Percentiles rank a stretch among this genome's conserved stretches.
phyloP scores from a whole-genome alignment of 495 filamentous ascomycete genomes.

The Talaromyces borbonicus region DNA sequence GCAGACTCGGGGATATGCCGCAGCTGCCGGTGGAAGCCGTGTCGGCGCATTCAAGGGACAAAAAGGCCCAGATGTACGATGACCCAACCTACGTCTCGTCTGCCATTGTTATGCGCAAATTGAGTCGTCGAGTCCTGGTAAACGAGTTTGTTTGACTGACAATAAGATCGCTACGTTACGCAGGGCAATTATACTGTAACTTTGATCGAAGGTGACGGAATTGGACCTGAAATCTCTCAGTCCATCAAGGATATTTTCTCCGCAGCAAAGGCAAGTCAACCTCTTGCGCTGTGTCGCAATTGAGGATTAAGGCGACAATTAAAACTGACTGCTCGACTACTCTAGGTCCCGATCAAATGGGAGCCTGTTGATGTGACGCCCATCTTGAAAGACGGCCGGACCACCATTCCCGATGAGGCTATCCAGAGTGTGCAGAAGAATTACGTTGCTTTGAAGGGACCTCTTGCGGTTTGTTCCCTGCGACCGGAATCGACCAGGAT shows the following conservation, averaged over 20 bases:
- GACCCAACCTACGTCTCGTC: constrained; percentile 7
- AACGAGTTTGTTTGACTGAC: no score
- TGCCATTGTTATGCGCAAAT: constrained; percentile 10
- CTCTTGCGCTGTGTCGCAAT: constrained; percentile 39
- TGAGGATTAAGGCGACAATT: constrained; percentile 4
- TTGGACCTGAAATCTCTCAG: constrained; percentile 94
- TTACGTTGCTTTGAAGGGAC: constrained; percentile 94
- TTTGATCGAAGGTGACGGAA: constrained; percentile 97
- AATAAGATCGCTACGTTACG: not conserved
- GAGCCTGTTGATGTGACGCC: constrained; percentile 95
- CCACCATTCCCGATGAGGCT: constrained; percentile 79
- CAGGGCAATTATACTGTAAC: constrained; percentile 93
- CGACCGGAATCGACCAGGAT: no score
- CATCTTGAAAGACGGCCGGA: constrained; percentile 83
- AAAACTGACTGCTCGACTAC: constrained; percentile 24
- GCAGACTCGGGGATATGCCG: constrained; percentile 41
- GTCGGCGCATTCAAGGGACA: constrained; percentile 88
- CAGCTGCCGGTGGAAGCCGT: constrained; percentile 47
- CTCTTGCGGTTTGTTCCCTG: constrained; percentile 66
- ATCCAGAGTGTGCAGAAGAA: constrained; percentile 86
- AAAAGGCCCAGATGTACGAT: constrained; percentile 72
- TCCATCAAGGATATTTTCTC: constrained; percentile 96
- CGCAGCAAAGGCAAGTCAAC: constrained; percentile 89
- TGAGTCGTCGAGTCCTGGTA: no score
- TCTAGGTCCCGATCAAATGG: constrained; percentile 85